A percentile compares a stretch with the other conserved stretches of the same genome.
Evolutionary conservation across 2,329 filamentous ascomycete species (phyloP).

Genomic region (Epicoccum nigrum): DNA sequence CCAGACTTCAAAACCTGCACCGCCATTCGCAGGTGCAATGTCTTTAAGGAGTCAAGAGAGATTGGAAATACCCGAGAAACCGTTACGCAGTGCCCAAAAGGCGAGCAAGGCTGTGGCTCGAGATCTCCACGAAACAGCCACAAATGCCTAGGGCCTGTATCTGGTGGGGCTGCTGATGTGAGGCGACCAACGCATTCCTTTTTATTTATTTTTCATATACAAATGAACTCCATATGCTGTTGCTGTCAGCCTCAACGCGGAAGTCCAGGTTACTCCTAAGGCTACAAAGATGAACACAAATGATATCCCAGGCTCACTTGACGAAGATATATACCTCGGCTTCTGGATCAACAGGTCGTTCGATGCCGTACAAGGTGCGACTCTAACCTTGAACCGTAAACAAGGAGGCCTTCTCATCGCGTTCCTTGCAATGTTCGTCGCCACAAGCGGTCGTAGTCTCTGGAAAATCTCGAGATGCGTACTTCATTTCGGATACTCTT

Average conservation of each 20-base stretch:
- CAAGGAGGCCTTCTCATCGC: slow-evolving; percentile 27
- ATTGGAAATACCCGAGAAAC: neutral
- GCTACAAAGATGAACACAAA: neutral
- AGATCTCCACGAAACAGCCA: slow-evolving; percentile 1
- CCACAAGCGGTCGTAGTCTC: slow-evolving; percentile 16
- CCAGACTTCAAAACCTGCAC: neutral
- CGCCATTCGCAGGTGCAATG: neutral
- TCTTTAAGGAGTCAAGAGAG: neutral
- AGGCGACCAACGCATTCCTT: neutral
- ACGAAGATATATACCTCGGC: slow-evolving; percentile 14
- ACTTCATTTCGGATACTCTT: slow-evolving; percentile 19
- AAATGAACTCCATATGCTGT: neutral
- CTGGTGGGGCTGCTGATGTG: slow-evolving; percentile 1
- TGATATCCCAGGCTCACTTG: neutral
- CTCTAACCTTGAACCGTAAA: slow-evolving; percentile 21
- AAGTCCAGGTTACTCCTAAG: neutral
- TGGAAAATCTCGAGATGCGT: slow-evolving; percentile 24
- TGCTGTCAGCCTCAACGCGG: neutral
- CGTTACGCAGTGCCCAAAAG: neutral
- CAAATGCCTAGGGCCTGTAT: neutral
- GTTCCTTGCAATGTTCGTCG: slow-evolving; percentile 31
- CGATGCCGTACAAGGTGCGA: slow-evolving; percentile 18
- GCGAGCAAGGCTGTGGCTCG: neutral
- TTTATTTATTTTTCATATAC: too few relatives aligned
- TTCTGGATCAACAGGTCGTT: slow-evolving; percentile 28